phyloP scores from a whole-genome alignment of 805 yeast genomes.

The Myxozyma neotropica region DNA sequence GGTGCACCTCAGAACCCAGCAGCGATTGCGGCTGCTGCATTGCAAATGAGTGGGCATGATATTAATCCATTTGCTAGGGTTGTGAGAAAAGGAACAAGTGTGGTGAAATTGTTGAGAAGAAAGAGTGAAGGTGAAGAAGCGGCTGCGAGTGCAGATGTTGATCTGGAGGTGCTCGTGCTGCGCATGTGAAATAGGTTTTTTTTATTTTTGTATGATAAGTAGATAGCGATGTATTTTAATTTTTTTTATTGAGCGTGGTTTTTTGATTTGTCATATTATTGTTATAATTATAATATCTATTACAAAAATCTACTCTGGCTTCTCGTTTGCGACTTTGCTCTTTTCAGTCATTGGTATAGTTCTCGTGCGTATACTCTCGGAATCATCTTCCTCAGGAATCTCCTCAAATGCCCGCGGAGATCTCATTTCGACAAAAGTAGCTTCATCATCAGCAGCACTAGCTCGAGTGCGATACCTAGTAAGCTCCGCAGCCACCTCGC shows the following conservation, averaged over 20 bases:
- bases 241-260: background rate
- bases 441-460: too few species aligned
- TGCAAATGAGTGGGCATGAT: constrained; percentile 10
- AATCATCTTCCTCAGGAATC: too few species aligned
- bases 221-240: background rate
- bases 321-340: too few species aligned
- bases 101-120: constrained; percentile 9
- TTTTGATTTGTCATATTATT: background rate
- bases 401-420: too few species aligned
- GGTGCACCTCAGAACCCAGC: constrained; percentile 11
- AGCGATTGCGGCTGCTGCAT: constrained; percentile 4
- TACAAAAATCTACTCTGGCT: too few species aligned
- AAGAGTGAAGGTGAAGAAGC: constrained; percentile 9
- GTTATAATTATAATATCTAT: background rate
- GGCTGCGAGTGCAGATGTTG: constrained; percentile 19
- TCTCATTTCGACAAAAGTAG: too few species aligned
- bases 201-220: background rate
- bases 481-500: too few species aligned
- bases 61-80: constrained; percentile 29
- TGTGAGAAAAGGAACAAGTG: constrained; percentile 24
- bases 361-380: too few species aligned
- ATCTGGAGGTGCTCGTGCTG: constrained; percentile 22
- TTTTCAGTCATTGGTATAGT: too few species aligned
- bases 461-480: too few species aligned
- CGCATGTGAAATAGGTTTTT: constrained; percentile 17